phyloP scores from a whole-genome alignment of 164 flowering plant species.

The Cinnamomum micranthum region DNA sequence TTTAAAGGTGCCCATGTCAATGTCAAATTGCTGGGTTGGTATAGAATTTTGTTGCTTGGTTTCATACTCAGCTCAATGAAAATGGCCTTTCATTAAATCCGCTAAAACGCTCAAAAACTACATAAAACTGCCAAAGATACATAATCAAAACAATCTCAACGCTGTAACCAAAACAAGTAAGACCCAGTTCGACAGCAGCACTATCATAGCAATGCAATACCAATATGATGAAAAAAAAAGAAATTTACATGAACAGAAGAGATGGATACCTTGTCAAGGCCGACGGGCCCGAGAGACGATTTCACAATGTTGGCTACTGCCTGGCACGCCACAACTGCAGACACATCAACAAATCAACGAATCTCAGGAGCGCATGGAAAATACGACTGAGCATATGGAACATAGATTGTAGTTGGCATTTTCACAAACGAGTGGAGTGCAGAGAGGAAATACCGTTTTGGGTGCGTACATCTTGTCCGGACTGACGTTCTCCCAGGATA shows the following conservation, averaged over 20 bases:
- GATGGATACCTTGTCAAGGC: constrained; percentile 78
- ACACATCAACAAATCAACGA: neutral
- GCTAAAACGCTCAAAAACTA: no score
- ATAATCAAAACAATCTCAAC: no score
- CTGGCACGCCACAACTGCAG: constrained; percentile 84
- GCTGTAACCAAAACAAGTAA: neutral
- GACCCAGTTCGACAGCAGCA: neutral
- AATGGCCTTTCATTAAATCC: no score
- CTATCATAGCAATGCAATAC: neutral
- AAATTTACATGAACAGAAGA: neutral
- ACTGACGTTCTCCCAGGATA: constrained; percentile 85
- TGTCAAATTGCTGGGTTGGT: no score
- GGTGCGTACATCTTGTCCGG: constrained; percentile 97
- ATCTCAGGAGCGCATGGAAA: neutral
- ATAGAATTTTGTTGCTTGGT: no score
- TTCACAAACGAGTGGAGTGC: neutral
- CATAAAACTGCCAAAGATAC: no score
- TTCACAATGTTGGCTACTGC: constrained; percentile 91
- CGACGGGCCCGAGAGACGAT: constrained; percentile 95
- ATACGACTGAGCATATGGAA: no score
- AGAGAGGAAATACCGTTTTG: constrained; percentile 63
- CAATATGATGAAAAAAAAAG: neutral
- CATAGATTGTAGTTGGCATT: neutral
- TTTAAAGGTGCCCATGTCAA: no score
- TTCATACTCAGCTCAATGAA: no score